A percentile compares a stretch with the other conserved stretches of the same genome.
These are phyloP conservation scores for Jaminaea rosea DNA, from an alignment of 1,284 basidiomycete species.

Conservation along the genomic window DNA sequence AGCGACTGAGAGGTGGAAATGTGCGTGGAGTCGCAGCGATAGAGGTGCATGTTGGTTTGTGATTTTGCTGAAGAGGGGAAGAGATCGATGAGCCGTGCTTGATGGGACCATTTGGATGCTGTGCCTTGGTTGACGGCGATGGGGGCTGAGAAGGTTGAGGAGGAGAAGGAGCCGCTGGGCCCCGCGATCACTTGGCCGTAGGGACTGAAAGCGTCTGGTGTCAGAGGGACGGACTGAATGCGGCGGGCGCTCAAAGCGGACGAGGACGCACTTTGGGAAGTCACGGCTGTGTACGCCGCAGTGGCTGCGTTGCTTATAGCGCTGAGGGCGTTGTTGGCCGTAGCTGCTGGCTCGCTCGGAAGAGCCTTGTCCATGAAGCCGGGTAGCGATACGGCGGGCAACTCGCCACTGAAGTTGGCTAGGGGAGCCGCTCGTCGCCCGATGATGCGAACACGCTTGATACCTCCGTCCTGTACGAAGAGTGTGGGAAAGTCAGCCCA, in stretches of 20 bases:
- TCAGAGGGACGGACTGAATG: slow-evolving; percentile 12
- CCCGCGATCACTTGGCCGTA: slow-evolving; percentile 37
- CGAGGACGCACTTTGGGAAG: background rate
- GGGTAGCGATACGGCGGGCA: slow-evolving; percentile 26
- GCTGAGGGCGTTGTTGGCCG: slow-evolving; percentile 7
- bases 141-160: background rate
- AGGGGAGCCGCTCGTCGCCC: slow-evolving; percentile 55
- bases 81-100: slow-evolving; percentile 17
- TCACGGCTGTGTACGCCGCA: slow-evolving; percentile 5
- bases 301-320: slow-evolving; percentile 6
- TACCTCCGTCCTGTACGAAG: slow-evolving; percentile 63
- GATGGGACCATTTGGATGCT: slow-evolving; percentile 27
- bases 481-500: background rate
- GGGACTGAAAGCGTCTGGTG: slow-evolving; percentile 14
- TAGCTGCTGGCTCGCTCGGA: slow-evolving; percentile 20
- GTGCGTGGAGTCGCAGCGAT: slow-evolving; percentile 18
- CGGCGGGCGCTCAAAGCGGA: background rate
- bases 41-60: slow-evolving; percentile 33
- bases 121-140: slow-evolving; percentile 42
- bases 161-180: slow-evolving; percentile 7
- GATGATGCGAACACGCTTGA: slow-evolving; percentile 78
- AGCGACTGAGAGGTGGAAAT: slow-evolving; percentile 16
- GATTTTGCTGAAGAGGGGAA: slow-evolving; percentile 19
- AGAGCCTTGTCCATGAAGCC: slow-evolving; percentile 15
- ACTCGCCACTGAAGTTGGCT: slow-evolving; percentile 9